Evolutionary conservation across 2,329 filamentous ascomycete species (phyloP).

Genomic region (Venturia oleaginea): DNA sequence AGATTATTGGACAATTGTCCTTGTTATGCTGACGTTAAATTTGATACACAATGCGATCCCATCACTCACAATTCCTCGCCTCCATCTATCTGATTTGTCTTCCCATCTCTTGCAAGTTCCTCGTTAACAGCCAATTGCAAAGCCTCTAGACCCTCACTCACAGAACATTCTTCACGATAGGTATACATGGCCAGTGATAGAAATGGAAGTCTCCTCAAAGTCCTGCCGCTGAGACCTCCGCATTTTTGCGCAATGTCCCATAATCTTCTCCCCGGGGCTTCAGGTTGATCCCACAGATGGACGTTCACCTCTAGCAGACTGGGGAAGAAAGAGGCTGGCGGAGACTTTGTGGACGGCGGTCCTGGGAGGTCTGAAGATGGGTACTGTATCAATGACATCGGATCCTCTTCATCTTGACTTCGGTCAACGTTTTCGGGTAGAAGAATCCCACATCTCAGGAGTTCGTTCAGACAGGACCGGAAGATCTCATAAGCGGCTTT

Average conservation of each 20-base stretch:
- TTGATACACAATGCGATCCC: not conserved
- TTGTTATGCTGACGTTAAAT: too few relatives aligned
- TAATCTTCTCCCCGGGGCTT: conserved; percentile 23
- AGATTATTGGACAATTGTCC: too few relatives aligned
- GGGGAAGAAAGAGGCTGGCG: not conserved
- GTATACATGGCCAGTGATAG: conserved; percentile 34
- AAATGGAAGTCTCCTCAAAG: conserved; percentile 32
- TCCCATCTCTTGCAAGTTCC: conserved; percentile 18
- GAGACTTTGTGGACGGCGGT: not conserved
- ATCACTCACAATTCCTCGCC: not conserved
- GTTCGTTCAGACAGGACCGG: conserved; percentile 37
- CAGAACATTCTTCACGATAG: conserved; percentile 24
- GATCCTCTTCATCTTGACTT: conserved; percentile 20
- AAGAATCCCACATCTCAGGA: conserved; percentile 27
- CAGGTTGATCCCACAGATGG: conserved; percentile 23
- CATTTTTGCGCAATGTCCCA: conserved; percentile 26
- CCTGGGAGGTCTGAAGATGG: not conserved
- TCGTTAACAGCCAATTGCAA: conserved; percentile 28
- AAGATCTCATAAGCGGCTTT: conserved; percentile 40
- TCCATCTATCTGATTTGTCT: not conserved
- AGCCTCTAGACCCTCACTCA: conserved; percentile 31
- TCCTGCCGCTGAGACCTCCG: conserved; percentile 33
- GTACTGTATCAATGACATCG: not conserved
- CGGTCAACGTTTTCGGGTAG: not conserved
- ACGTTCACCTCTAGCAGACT: conserved; percentile 8